These are phyloP conservation scores for Primulina tabacum DNA, from an alignment of 257 asterid species.

Conservation along the genomic window DNA sequence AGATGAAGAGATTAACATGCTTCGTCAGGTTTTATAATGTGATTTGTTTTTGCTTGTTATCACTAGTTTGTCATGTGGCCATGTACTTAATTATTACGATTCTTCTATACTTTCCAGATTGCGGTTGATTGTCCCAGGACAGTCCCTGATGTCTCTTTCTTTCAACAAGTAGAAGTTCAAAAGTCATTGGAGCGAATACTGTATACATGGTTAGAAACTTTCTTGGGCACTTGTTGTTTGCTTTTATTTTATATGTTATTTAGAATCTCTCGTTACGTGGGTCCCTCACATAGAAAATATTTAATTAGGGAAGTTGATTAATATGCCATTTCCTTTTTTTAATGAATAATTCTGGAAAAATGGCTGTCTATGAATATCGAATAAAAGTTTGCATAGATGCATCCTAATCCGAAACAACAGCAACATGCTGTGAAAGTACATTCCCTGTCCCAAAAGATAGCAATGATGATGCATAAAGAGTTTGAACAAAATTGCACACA, in stretches of 20 bases:
- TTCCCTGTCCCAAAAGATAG: background rate
- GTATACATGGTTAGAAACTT: slow-evolving; percentile 66
- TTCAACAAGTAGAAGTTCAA: slow-evolving; percentile 83
- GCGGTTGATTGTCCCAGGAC: slow-evolving; percentile 98
- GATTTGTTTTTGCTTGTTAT: slow-evolving; percentile 22
- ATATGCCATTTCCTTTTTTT: background rate
- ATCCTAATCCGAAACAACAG: background rate
- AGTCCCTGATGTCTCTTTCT: slow-evolving; percentile 87
- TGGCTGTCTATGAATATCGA: background rate
- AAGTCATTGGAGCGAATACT: slow-evolving; percentile 94
- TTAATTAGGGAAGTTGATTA: background rate
- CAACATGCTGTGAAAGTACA: background rate
- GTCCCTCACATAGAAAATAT: background rate
- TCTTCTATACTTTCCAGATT: slow-evolving; percentile 45
- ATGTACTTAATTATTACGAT: slow-evolving; percentile 23
- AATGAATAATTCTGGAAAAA: slow-evolving; percentile 3
- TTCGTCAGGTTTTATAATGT: slow-evolving; percentile 68
- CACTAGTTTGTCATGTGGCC: slow-evolving; percentile 11
- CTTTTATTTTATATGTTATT: slow-evolving; percentile 8
- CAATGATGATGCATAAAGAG: slow-evolving; percentile 3
- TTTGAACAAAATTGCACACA: background rate
- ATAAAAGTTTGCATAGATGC: background rate
- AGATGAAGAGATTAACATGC: slow-evolving; percentile 94
- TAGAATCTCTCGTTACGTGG: slow-evolving; percentile 4
- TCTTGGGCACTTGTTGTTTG: slow-evolving; percentile 12